Evolutionary conservation across 2,329 filamentous ascomycete species (phyloP).

Genomic region (Cytospora piceicola): DNA sequence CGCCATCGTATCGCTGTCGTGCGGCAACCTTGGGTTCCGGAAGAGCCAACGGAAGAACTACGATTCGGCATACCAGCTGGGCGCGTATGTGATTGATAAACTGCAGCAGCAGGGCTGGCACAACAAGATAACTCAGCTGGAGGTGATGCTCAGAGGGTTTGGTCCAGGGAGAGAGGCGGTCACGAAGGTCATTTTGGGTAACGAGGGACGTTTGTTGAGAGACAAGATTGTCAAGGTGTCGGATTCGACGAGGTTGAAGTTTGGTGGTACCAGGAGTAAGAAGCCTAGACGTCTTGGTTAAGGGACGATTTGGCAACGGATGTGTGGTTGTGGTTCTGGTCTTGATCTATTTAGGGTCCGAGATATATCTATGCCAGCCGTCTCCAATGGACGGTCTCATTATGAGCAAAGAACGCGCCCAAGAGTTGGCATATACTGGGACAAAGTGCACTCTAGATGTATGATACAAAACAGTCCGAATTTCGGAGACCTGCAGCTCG

Average conservation of each 20-base stretch:
- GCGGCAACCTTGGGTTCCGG: conserved; percentile 89
- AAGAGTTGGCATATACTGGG: background rate
- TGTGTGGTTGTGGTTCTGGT: background rate
- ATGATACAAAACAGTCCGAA: background rate
- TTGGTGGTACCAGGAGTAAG: conserved; percentile 88
- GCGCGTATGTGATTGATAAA: conserved; percentile 79
- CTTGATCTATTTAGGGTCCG: background rate
- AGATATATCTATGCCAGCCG: background rate
- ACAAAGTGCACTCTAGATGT: background rate
- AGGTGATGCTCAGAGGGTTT: conserved; percentile 84
- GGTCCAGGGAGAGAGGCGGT: conserved; percentile 86
- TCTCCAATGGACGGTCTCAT: background rate
- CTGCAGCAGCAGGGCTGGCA: conserved; percentile 82
- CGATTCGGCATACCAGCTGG: conserved; percentile 90
- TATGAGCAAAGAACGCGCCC: background rate
- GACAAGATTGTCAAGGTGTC: conserved; percentile 77
- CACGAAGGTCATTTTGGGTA: conserved; percentile 84
- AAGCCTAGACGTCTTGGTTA: conserved; percentile 80
- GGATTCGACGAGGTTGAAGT: conserved; percentile 89
- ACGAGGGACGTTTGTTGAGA: conserved; percentile 77
- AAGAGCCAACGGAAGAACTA: conserved; percentile 81
- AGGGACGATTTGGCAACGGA: background rate
- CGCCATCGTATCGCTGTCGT: conserved; percentile 77
- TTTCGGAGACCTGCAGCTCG: background rate
- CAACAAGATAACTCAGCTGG: conserved; percentile 73